Evolutionary conservation across 2,329 filamentous ascomycete species (phyloP), one percentile per base, ranked within the genome.

Genomic region (Aspergillus bombycis): DNA sequence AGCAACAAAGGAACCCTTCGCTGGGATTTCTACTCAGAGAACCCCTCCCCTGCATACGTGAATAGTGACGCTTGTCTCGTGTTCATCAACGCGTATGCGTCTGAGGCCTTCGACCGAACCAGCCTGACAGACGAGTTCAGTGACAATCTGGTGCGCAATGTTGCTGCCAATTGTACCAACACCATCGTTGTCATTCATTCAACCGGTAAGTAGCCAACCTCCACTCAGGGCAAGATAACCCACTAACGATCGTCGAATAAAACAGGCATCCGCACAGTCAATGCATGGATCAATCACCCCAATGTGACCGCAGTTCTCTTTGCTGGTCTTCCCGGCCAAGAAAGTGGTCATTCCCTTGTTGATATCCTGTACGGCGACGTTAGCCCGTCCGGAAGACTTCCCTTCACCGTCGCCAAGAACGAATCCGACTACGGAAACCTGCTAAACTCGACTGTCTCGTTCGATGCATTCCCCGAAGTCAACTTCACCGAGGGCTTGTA

Each of bases 181-280:
- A 89, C 88, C 0, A 81, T 90, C 28, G 88, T 89, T 0, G 79
- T 89, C 1, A 80, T 90, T 5, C 88, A 90, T 74, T 89, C 88
- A 45, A 85, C 87, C 2, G 88, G 88, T 1, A 54, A 23, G 10
- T 14, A 1, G 0, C 9, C 9, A 8, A 7, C 1, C n/a, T 21
- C 2, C 1, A 0, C 1, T 19, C 3, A 2, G 8, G 23, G 3
- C 9, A 30, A 6, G 8, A 16, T 4, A 12, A 36, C 23, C 2
- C 3, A 30, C 26, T 36, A 23, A 54, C 19, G 14, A 23, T 1
- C 26, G 19, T 28, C 26, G 2, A 30, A 30, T 19, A 2, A 36
- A 23, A 9, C 28, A 54, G 52, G 52, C 7, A 78, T 83, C 14
- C 81, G 88, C 2, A 75, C 88, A 0, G 84, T 89, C 0, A 56